Base-by-base conservation (phyloP, 2,329 filamentous ascomycete genomes). In the Trichophyton schoenleinii region DNA sequence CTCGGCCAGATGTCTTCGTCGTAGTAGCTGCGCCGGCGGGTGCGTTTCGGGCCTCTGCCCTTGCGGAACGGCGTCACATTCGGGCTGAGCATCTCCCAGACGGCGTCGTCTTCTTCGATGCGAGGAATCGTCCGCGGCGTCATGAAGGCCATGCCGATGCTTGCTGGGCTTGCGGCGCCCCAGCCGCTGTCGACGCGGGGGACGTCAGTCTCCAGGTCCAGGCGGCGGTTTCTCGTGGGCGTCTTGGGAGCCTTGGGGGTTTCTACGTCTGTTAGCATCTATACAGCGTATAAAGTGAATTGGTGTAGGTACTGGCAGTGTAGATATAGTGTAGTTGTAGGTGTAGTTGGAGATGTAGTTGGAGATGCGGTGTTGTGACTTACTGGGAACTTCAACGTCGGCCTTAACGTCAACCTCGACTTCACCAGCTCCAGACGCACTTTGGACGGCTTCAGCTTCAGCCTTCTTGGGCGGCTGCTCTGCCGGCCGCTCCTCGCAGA, bases 61-160 rank as follows among this genome's bases (percentile, higher is more conserved):
- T 64, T 64, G 34, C 63, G 55, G 41, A 58, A 64, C 9, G 44
- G 61, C 22, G 62, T 64, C 18, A 64, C 63, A 52, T 64, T 57
- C 2, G 63, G 63, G 31, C 63, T 64, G 18, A 61, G 60, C 49
- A 55, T n/a, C 49, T 55, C 49, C 49, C 49, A 55, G 49, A 55
- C 49, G 49, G 31, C 49, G 15, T n/a, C 28, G 15, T 55, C 49
- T 55, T 55, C 49, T 7, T 36, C 28, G 31, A 55, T 36, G n/a
- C 15, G 20, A 20, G 49, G 49, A 18, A 55, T 28, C 6, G 49
- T 55, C 49, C 49, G 49, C 25, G 49, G 49, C 49, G 49, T 55
- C 49, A 55, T 55, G 49, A 55, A 36, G 28, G 49, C 49, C 49
- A 55, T 36, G 49, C 31, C 34, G 49, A 55, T 55, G 28, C 49